phyloP scores from a whole-genome alignment of 2,329 filamentous ascomycete species.

The Ambrosiella beaveri region DNA sequence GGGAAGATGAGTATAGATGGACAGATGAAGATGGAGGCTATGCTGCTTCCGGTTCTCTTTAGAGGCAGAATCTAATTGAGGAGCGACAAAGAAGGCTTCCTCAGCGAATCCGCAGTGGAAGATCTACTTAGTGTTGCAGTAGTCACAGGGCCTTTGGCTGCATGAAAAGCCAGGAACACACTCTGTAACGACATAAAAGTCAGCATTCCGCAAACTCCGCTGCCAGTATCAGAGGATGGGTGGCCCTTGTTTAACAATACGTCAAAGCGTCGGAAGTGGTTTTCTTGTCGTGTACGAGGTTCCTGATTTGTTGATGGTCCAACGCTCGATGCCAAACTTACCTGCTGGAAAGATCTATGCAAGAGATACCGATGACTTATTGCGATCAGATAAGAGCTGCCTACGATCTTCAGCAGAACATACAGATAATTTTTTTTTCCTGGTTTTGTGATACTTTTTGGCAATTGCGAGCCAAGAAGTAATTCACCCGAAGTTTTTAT shows the following conservation, averaged over 20 bases:
- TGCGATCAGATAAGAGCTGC: too few relatives aligned
- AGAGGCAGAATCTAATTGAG: background rate
- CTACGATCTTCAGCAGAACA: background rate
- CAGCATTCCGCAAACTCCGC: background rate
- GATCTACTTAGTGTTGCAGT: background rate
- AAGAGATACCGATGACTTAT: too few relatives aligned
- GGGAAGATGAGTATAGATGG: background rate
- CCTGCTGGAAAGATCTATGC: too few relatives aligned
- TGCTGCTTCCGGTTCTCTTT: background rate
- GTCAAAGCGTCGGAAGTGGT: background rate
- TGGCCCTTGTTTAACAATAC: background rate
- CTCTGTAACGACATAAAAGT: background rate
- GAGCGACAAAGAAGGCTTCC: background rate
- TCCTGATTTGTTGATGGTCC: background rate
- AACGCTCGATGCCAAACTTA: too few relatives aligned
- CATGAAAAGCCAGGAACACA: background rate
- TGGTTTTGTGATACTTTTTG: background rate
- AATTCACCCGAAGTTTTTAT: conserved; percentile 3
- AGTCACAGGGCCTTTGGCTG: background rate
- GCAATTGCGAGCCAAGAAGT: background rate
- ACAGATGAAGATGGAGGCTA: background rate
- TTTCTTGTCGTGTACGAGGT: background rate
- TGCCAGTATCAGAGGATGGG: background rate
- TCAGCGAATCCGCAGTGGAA: background rate
- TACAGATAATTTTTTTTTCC: background rate